Conservation (phyloP, 306 rosid species). For the Betula pendula region DNA sequence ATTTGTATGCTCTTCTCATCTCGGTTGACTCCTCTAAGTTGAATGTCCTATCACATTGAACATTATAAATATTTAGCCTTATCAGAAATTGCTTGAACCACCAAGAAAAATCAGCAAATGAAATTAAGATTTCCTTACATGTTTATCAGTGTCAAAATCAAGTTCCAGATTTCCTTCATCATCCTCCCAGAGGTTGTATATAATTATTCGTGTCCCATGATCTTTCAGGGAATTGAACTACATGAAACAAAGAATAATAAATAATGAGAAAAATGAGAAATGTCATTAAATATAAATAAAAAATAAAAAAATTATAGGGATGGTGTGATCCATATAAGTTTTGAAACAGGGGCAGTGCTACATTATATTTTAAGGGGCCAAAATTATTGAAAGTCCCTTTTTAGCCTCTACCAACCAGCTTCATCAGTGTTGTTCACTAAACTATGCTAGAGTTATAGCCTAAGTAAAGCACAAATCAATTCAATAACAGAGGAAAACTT, state of each 20-base stretch:
- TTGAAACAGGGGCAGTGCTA: too few species aligned
- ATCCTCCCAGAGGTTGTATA: conserved; percentile 21
- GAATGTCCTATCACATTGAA: conserved; percentile 11
- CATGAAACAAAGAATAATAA: background rate
- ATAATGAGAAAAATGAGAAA: background rate
- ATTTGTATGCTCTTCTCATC: conserved; percentile 6
- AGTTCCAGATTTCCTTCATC: conserved; percentile 8
- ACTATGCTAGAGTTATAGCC: too few species aligned
- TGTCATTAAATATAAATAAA: too few species aligned
- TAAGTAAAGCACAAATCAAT: too few species aligned
- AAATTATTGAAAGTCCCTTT: too few species aligned
- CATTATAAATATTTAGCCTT: background rate
- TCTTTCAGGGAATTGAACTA: conserved; percentile 9
- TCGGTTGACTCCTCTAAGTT: conserved; percentile 13
- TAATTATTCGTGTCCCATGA: conserved; percentile 13
- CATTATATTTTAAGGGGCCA: too few species aligned
- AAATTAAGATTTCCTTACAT: background rate
- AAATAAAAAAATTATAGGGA: too few species aligned
- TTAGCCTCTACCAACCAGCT: too few species aligned
- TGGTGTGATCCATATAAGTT: too few species aligned
- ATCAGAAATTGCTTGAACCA: background rate
- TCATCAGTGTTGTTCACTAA: too few species aligned
- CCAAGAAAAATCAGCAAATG: background rate
- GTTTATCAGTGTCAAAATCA: conserved; percentile 13
- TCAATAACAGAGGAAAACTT: too few species aligned